Base-by-base conservation (phyloP, 306 rosid species). In the Spatholobus suberectus region DNA sequence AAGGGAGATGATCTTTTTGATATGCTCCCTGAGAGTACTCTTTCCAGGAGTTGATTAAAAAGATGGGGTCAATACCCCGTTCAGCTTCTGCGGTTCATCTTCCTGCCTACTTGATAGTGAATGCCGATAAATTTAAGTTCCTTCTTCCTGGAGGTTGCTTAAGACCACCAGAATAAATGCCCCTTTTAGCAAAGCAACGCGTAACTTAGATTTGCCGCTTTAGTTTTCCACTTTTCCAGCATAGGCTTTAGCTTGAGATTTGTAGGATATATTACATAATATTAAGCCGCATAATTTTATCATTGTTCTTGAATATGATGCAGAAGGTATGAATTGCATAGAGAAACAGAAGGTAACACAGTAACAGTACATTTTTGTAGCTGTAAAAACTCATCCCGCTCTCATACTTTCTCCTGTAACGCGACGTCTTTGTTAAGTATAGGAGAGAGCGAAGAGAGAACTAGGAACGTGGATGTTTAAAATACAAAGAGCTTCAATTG, bases 141-240 rank as follows among this genome's bases (percentile, higher is more conserved):
- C 97, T 96, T 83, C 92, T 96, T 27, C 99, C 99, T 7, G 94
- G 96, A 75, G 99, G 98, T 54, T 96, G 99, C 89, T n/a, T 90
- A 65, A 88, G 99, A 86, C 27, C 65, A 66, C 90, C 75, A 5
- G 83, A 76, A 76, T 88, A 73, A 76, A 20, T 46, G 58, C 40
- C 32, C 43, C 35, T 80, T 75, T 66, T 57, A 24, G 54, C 12
- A 20, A 2, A 3, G 75, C 75, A 57, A 15, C 46, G 5, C 6
- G n/a, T 20, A 55, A 55, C 27, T 29, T 47, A 67, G 71, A 34
- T 75, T 80, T 47, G 24, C 24, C n/a, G 2, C 4, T 26, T 59
- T 11, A 26, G 8, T 24, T 59, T n/a, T 59, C 35, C 18, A 55
- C 63, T 21, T 46, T 58, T 79, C 18, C 44, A 32, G 81, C 34